Evolutionary conservation across 164 flowering plant species (phyloP), one percentile per base, ranked within the genome.

Genomic region (Kingdonia uniflora): DNA sequence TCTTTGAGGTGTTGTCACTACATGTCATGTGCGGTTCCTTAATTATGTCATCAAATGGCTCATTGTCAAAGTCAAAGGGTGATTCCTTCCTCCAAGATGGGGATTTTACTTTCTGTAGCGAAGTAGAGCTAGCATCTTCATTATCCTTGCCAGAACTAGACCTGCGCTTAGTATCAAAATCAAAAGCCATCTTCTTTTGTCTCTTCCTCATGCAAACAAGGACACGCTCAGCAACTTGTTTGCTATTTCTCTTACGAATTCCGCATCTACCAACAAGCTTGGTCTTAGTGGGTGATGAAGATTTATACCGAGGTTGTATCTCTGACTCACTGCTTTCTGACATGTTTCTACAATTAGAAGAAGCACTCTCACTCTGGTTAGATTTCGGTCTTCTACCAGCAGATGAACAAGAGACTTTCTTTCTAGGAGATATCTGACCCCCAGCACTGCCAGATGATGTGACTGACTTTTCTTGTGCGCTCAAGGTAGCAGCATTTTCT

Each of bases 241-340:
- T 87, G 72, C 74, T 82, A 52, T 75, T 87, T 57, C 84, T 74
- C 68, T 80, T 77, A 20, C 58, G 66, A 60, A 52, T 50, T 54
- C 65, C 86, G 71, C 57, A 21, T 71, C 76, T 82, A 15, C 75
- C 81, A 52, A 45, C 65, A 59, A 65, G 44, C 58, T 76, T 79
- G 52, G 42, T 33, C 62, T 80, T 80, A 1, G 65, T 47, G n/a
- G 80, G 76, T 13, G 82, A 65, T 49, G 73, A 58, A 56, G 71
- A 64, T 14, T 78, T 80, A 58, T 69, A 71, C 67, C 21, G 53
- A 14, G 74, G 76, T 65, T 70, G 75, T 52, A 55, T 73, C 61
- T 82, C 97, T 39, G 90, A 84, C 51, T 81, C 89, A 64, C 91
- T 81, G 72, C 85, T 87, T 55, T 78, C 87, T 41, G 85, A 80